A percentile compares a stretch with the other conserved stretches of the same genome.
Evolutionary conservation across 441 rosid species (phyloP).

Genomic region (Eutrema salsugineum): DNA sequence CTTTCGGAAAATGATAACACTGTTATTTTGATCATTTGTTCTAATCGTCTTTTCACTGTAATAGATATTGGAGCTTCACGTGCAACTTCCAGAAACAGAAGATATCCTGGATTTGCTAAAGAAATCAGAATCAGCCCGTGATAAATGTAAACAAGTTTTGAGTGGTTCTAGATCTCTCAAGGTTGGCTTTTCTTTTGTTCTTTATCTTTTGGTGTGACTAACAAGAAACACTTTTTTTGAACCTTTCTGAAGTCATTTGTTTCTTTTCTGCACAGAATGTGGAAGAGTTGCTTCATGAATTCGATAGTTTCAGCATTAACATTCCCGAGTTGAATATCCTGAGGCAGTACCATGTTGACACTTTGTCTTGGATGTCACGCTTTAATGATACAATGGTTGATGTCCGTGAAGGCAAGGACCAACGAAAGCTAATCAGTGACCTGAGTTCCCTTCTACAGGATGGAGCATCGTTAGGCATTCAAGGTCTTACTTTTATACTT

Average conservation of each 20-base stretch:
- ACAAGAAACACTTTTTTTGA: background rate
- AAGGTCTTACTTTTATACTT: constrained; percentile 47
- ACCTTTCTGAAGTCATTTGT: background rate
- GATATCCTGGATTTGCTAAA: constrained; percentile 47
- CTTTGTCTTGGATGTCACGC: constrained; percentile 59
- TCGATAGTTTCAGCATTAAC: constrained; percentile 45
- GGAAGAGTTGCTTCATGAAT: constrained; percentile 60
- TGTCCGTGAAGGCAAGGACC: constrained; percentile 56
- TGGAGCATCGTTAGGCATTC: constrained; percentile 69
- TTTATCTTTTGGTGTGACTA: constrained; percentile 7
- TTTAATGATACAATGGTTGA: constrained; percentile 48
- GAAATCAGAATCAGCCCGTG: constrained; percentile 63
- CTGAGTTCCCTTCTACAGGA: constrained; percentile 59
- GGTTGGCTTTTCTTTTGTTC: constrained; percentile 40
- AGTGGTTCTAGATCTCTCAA: constrained; percentile 47
- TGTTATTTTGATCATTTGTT: constrained; percentile 12
- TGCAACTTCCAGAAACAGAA: constrained; percentile 61
- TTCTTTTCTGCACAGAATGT: constrained; percentile 46
- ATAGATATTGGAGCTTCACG: constrained; percentile 74
- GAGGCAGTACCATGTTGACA: constrained; percentile 60
- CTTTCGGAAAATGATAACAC: constrained; percentile 1
- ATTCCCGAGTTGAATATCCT: constrained; percentile 72
- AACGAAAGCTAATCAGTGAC: constrained; percentile 56
- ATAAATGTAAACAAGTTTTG: constrained; percentile 50
- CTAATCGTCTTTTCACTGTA: constrained; percentile 22